Percentiles rank a stretch among this genome's conserved stretches.
phyloP scores from a whole-genome alignment of 73 alveolate genomes.

The Paramecium pentaurelia region DNA sequence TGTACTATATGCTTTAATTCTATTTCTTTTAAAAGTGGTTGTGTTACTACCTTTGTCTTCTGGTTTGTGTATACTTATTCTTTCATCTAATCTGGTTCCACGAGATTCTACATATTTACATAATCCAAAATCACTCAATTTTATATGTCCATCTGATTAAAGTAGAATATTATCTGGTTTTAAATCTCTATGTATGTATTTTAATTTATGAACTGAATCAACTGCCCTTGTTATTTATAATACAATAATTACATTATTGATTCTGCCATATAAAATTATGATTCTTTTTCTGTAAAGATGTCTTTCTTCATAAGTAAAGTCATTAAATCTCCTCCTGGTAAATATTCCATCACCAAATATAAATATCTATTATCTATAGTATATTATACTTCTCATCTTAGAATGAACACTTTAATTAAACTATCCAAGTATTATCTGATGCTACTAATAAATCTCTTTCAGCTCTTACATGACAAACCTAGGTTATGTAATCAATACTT shows the following conservation, averaged over 20 bases:
- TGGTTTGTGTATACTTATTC: slow-evolving; percentile 53
- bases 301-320: slow-evolving; percentile 86
- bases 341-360: slow-evolving; percentile 68
- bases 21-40: not conserved
- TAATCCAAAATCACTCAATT: slow-evolving; percentile 72
- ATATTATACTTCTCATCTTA: slow-evolving; percentile 60
- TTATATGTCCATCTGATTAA: slow-evolving; percentile 81
- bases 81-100: slow-evolving; percentile 19
- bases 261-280: slow-evolving; percentile 83
- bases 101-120: slow-evolving; percentile 60
- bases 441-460: slow-evolving; percentile 80
- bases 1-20: slow-evolving; percentile 52
- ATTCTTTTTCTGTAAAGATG: slow-evolving; percentile 85
- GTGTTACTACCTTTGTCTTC: not conserved
- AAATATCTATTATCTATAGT: slow-evolving; percentile 16
- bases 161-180: slow-evolving; percentile 85
- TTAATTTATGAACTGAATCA: slow-evolving; percentile 83
- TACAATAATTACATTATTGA: slow-evolving; percentile 63
- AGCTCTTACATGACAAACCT: slow-evolving; percentile 60
- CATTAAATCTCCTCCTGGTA: slow-evolving; percentile 79
- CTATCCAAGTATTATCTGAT: slow-evolving; percentile 65
- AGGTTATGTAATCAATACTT: not conserved
- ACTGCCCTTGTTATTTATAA: slow-evolving; percentile 63
- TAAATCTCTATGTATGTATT: slow-evolving; percentile 84
- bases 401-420: slow-evolving; percentile 58